These are phyloP conservation scores for Ophiostoma sp. DNA, from an alignment of 2,329 filamentous ascomycete genomes.

Conservation along the genomic window DNA sequence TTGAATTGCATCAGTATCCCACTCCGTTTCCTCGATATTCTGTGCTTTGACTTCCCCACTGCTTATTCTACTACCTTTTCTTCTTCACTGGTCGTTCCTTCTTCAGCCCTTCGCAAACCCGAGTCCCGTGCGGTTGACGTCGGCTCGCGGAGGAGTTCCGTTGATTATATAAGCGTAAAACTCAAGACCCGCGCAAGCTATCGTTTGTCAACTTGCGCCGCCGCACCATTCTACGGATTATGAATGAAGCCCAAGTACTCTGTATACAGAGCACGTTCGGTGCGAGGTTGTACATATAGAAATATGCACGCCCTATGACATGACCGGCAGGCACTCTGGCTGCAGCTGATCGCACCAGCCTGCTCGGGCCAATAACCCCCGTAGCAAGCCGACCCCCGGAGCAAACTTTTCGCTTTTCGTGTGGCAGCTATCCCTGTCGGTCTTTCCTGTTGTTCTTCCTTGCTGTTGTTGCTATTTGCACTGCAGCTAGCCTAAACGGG, in stretches of 20 bases:
- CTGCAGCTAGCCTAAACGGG: background rate
- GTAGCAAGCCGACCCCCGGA: conserved; percentile 20
- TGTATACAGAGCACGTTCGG: background rate
- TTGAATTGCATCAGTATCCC: background rate
- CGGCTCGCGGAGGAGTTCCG: background rate
- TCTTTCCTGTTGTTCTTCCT: background rate
- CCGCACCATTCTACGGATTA: background rate
- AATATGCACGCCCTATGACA: conserved; percentile 1
- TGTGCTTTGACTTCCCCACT: background rate
- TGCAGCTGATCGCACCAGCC: background rate
- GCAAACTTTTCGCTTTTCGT: background rate
- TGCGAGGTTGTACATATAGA: too few relatives aligned
- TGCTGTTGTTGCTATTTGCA: background rate
- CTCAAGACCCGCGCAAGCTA: background rate
- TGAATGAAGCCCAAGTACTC: background rate
- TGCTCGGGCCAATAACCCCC: conserved; percentile 19
- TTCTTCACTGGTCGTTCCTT: background rate
- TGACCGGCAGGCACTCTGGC: background rate
- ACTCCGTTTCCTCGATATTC: too few relatives aligned
- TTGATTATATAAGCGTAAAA: background rate
- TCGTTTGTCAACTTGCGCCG: background rate
- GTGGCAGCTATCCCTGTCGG: conserved; percentile 3
- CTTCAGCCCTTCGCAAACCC: background rate
- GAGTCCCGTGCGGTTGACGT: conserved; percentile 2
- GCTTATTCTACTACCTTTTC: background rate